Conservation (phyloP, 495 filamentous ascomycete species). For the Acidomyces sp. region DNA sequence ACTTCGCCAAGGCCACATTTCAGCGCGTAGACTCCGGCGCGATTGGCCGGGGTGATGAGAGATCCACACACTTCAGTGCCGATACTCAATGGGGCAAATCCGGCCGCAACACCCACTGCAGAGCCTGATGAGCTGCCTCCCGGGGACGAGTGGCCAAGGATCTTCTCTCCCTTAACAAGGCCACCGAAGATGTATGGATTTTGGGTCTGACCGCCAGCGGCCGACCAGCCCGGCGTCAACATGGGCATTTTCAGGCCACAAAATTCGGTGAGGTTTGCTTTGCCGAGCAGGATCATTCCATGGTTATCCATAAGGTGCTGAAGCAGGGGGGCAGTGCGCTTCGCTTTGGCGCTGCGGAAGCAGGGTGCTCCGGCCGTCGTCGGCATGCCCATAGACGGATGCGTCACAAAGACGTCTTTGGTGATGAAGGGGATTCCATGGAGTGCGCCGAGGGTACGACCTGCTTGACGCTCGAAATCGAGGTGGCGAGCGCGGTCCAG, state of each 20-base stretch:
- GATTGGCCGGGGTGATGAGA: slow-evolving; percentile 25
- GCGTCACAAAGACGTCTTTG: slow-evolving; percentile 36
- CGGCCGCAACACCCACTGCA: slow-evolving; percentile 22
- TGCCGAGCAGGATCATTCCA: slow-evolving; percentile 27
- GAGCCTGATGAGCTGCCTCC: slow-evolving; percentile 23
- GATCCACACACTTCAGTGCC: slow-evolving; percentile 26
- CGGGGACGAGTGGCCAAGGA: slow-evolving; percentile 20
- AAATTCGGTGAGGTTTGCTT: slow-evolving; percentile 27
- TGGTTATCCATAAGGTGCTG: slow-evolving; percentile 21
- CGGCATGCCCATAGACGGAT: slow-evolving; percentile 23
- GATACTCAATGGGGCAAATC: slow-evolving; percentile 25
- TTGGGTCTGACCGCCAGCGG: slow-evolving; percentile 27
- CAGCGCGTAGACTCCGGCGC: slow-evolving; percentile 24
- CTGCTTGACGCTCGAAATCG: slow-evolving; percentile 27
- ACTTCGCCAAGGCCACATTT: slow-evolving; percentile 24
- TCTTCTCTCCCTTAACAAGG: slow-evolving; percentile 11
- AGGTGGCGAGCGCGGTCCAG: slow-evolving; percentile 25
- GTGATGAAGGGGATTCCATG: slow-evolving; percentile 35
- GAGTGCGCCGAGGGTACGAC: slow-evolving; percentile 26
- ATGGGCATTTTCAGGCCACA: slow-evolving; percentile 23
- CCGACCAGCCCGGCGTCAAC: slow-evolving; percentile 22
- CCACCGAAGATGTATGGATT: slow-evolving; percentile 20
- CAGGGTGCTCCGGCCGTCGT: slow-evolving; percentile 29
- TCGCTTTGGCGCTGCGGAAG: slow-evolving; percentile 26
- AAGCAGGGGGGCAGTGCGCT: slow-evolving; percentile 27